phyloP scores from a whole-genome alignment of 129 eudicot genomes.

The Scalesia atractyloides region DNA sequence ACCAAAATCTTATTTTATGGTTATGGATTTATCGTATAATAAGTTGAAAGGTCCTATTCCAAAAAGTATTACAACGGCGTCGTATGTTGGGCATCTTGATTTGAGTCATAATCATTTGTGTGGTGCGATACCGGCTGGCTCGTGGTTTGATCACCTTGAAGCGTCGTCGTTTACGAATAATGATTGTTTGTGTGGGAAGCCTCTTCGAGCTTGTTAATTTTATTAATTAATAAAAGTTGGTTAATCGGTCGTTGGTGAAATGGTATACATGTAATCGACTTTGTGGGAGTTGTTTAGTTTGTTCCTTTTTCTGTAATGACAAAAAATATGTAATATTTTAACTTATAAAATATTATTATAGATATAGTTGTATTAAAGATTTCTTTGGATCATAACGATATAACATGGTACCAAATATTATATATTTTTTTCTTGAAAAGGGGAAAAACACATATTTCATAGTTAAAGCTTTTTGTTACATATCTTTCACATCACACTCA shows the following conservation, averaged over 20 bases:
- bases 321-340: too few relatives aligned
- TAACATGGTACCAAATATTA: too few relatives aligned
- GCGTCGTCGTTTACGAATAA: conserved; percentile 66
- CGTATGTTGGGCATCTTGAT: conserved; percentile 79
- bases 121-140: conserved; percentile 70
- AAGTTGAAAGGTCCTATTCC: conserved; percentile 65
- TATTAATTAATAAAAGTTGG: neutral
- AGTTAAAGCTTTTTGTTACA: too few relatives aligned
- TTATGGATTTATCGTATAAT: conserved; percentile 73
- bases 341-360: too few relatives aligned
- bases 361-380: too few relatives aligned
- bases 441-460: too few relatives aligned
- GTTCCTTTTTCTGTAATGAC: too few relatives aligned
- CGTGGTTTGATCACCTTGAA: conserved; percentile 80
- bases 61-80: conserved; percentile 57
- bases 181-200: conserved; percentile 83
- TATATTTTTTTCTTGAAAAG: too few relatives aligned
- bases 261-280: too few relatives aligned
- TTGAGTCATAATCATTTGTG: conserved; percentile 83
- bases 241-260: neutral
- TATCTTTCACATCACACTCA: too few relatives aligned
- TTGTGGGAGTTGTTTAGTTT: too few relatives aligned
- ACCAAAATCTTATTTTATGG: conserved; percentile 76
- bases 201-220: conserved; percentile 55
- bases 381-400: too few relatives aligned